Evolutionary conservation across 2,329 filamentous ascomycete genomes (phyloP), one percentile per base, ranked within the genome.

Genomic region (Biscogniauxia marginata): DNA sequence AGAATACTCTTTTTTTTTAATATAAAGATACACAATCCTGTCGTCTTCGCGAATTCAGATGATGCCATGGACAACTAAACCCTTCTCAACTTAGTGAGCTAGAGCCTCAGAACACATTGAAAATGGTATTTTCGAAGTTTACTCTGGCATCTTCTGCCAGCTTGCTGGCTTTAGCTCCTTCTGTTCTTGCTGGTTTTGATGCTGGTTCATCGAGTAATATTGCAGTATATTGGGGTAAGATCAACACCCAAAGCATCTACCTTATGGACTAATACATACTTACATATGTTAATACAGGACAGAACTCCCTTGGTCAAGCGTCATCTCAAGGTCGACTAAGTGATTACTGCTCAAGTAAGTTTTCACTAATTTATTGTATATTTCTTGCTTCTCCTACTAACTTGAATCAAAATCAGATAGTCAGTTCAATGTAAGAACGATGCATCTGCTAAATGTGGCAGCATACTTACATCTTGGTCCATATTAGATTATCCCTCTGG

Each of bases 151-250:
- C 63, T 5, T 25, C 63, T 52, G 65, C 67, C 65, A 60, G 63
- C 62, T 49, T 67, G 47, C 52, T 69, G 39, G 50, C 65, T 47
- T 50, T 67, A 21, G 56, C 51, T 45, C 71, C 74, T 5, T 56
- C 65, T 2, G 71, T 63, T 18, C 60, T 71, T 30, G 77, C 76
- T 19, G 77, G 74, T 11, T 80, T 84, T 62, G 72, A 78, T 58
- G 58, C 80, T 4, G 66, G 65, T n/a, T 76, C 78, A 1, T 64
- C 67, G 1, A 75, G 70, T 50, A 89, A 88, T 63, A 67, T 89
- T 53, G 85, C 81, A 22, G 76, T 88, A 1, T 90, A 90, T 70
- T 90, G 86, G 86, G 87, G 85, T 75, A 71, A 64, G 71, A 39
- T 13, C 3, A 39, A 39, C 23, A 8, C 20, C 30, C 18, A n/a